These are phyloP conservation scores for Epichloe uncinata DNA, from an alignment of 2,329 filamentous ascomycete species.

Conservation along the genomic window DNA sequence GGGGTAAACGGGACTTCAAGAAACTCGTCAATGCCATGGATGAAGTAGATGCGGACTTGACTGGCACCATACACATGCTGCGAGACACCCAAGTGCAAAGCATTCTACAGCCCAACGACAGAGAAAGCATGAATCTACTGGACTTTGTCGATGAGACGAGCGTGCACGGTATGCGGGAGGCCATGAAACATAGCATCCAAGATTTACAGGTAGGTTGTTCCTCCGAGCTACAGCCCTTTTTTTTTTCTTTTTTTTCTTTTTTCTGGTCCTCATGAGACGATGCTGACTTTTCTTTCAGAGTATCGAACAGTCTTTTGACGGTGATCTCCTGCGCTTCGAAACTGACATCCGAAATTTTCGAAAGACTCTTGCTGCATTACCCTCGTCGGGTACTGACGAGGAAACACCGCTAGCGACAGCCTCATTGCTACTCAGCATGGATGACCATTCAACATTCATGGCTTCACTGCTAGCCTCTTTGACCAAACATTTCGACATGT, in stretches of 20 bases:
- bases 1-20: constrained; percentile 46
- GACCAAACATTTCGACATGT: constrained; percentile 83
- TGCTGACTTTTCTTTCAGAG: constrained; percentile 22
- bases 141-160: constrained; percentile 66
- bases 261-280: not conserved
- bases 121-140: constrained; percentile 49
- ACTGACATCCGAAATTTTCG: constrained; percentile 55
- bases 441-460: constrained; percentile 68
- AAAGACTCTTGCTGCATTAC: constrained; percentile 36
- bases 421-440: constrained; percentile 46
- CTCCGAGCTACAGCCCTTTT: not conserved
- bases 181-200: constrained; percentile 57
- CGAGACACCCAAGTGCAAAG: constrained; percentile 50
- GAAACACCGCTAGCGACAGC: constrained; percentile 29
- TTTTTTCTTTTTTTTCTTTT: too few relatives aligned
- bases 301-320: constrained; percentile 61
- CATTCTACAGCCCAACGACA: constrained; percentile 44
- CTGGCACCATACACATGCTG: constrained; percentile 52
- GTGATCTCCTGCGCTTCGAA: constrained; percentile 63
- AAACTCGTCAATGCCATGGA: constrained; percentile 52
- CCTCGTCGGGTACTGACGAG: constrained; percentile 18
- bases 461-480: constrained; percentile 68
- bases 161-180: constrained; percentile 51
- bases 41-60: constrained; percentile 48
- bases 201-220: constrained; percentile 46